Evolutionary conservation across 345 rosid species (phyloP).

Genomic region (Eucalyptus sp.): DNA sequence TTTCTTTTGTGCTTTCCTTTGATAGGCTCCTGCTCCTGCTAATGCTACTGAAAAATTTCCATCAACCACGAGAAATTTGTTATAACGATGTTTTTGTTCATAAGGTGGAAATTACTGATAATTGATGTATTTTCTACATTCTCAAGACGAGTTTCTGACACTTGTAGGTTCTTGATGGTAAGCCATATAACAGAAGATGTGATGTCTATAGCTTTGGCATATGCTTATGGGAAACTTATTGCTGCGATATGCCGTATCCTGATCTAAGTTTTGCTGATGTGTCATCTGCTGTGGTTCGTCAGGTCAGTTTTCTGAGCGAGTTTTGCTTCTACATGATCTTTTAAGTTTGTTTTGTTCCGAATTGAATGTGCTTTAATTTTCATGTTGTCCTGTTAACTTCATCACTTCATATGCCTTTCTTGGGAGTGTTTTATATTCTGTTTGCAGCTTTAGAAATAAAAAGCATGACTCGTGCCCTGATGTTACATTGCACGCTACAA

Average conservation of each 20-base stretch:
- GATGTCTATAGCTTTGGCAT: conserved; percentile 98
- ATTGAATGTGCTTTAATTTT: neutral
- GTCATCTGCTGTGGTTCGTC: conserved; percentile 69
- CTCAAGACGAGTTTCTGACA: neutral
- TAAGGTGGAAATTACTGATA: neutral
- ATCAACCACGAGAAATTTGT: neutral
- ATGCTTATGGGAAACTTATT: conserved; percentile 95
- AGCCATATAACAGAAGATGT: conserved; percentile 84
- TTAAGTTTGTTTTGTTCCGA: neutral
- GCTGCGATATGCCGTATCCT: conserved; percentile 91
- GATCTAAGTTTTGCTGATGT: conserved; percentile 80
- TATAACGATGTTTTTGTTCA: neutral
- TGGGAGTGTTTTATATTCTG: neutral
- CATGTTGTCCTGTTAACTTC: neutral
- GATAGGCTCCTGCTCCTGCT: neutral
- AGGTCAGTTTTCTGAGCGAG: conserved; percentile 29
- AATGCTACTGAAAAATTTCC: neutral
- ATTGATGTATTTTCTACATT: neutral
- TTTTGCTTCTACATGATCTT: neutral
- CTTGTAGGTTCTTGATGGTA: conserved; percentile 78
- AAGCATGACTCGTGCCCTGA: neutral
- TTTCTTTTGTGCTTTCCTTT: neutral
- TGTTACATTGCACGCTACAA: neutral
- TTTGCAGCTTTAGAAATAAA: neutral
- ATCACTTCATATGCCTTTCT: neutral